Percentiles rank a stretch among this genome's conserved stretches.
These are phyloP conservation scores for Discostella stelligera DNA, from an alignment of 352 stramenopile species.

Conservation along the genomic window DNA sequence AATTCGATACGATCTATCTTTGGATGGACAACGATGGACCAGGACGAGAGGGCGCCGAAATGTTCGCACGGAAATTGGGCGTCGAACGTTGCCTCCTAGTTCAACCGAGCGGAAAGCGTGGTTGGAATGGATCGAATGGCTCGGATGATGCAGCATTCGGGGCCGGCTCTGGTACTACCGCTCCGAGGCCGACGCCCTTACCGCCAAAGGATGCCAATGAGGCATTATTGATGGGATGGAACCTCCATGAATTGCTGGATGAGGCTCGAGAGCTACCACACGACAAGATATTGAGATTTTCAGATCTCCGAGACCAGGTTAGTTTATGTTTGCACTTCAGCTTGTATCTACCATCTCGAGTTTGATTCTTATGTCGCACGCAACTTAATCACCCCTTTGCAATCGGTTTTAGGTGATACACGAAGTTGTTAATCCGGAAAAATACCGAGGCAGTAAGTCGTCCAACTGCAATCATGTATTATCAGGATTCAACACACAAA, in stretches of 20 bases:
- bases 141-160: constrained; percentile 4
- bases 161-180: neutral
- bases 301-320: constrained; percentile 87
- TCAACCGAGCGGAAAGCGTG: constrained; percentile 68
- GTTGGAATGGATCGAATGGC: constrained; percentile 11
- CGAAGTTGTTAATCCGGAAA: constrained; percentile 92
- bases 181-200: neutral
- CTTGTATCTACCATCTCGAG: neutral
- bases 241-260: constrained; percentile 87
- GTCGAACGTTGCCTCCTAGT: constrained; percentile 89
- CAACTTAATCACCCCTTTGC: neutral
- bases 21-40: constrained; percentile 98
- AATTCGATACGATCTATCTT: constrained; percentile 96
- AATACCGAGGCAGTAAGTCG: constrained; percentile 85
- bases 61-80: constrained; percentile 95
- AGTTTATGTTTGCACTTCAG: neutral
- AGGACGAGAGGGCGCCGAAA: constrained; percentile 92
- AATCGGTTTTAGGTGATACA: constrained; percentile 84
- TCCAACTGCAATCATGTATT: neutral
- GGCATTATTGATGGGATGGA: constrained; percentile 87
- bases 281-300: constrained; percentile 92
- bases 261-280: constrained; percentile 87
- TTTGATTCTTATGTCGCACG: neutral
- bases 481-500: neutral
- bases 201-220: constrained; percentile 98